These are phyloP conservation scores for Nakazawaea ernobii DNA, from an alignment of 805 yeast genomes.

Conservation along the genomic window DNA sequence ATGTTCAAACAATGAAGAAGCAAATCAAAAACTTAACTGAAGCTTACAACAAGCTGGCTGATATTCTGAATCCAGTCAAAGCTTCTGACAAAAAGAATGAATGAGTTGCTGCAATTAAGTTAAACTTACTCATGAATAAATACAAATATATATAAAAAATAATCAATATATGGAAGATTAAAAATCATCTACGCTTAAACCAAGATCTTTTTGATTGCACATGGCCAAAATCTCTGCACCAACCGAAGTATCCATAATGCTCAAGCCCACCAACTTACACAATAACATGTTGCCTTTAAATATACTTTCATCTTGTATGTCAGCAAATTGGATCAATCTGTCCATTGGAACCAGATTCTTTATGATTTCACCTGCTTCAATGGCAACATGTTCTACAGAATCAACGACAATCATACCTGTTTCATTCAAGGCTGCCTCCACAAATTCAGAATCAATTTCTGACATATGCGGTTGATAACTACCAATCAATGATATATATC, in stretches of 20 bases:
- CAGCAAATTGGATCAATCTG: conserved; percentile 27
- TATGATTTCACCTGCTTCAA: conserved; percentile 64
- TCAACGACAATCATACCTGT: conserved; percentile 49
- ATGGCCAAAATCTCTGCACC: conserved; percentile 35
- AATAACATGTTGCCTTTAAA: conserved; percentile 28
- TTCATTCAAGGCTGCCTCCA: conserved; percentile 28
- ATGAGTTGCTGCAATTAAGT: not conserved
- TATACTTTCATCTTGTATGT: conserved; percentile 13
- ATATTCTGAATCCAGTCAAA: conserved; percentile 2
- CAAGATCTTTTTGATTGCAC: conserved; percentile 23
- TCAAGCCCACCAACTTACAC: conserved; percentile 55
- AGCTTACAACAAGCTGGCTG: conserved; percentile 34
- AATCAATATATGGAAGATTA: conserved; percentile 8
- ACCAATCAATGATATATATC: conserved; percentile 56
- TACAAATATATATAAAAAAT: not conserved
- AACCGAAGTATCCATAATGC: conserved; percentile 57
- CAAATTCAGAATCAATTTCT: conserved; percentile 45
- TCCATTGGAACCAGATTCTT: conserved; percentile 32
- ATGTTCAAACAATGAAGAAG: conserved; percentile 35
- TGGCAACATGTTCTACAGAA: conserved; percentile 47
- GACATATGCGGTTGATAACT: conserved; percentile 64
- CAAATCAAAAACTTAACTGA: conserved; percentile 36
- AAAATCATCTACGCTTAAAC: conserved; percentile 26
- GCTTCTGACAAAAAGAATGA: conserved; percentile 9
- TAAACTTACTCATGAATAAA: not conserved